A percentile compares a stretch with the other conserved stretches of the same genome.
phyloP scores from a whole-genome alignment of 2,329 filamentous ascomycete species.

The Colletotrichum sp. region DNA sequence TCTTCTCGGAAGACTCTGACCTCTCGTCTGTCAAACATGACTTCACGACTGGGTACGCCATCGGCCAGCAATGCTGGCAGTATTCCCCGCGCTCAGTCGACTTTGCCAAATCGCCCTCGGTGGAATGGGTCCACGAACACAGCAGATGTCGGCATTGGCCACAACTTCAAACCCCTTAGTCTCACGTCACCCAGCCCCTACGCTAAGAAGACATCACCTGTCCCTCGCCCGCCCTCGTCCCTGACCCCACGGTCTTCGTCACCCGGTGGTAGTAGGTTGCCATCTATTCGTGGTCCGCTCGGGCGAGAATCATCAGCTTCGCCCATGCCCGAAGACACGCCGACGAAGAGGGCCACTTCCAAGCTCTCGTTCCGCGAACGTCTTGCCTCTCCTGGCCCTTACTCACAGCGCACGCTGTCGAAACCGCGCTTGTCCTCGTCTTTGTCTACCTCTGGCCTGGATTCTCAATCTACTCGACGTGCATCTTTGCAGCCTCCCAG shows the following conservation, averaged over 20 bases:
- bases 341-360: conserved; percentile 47
- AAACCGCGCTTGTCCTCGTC: conserved; percentile 51
- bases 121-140: conserved; percentile 77
- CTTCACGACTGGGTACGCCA: conserved; percentile 53
- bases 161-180: conserved; percentile 69
- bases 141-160: conserved; percentile 67
- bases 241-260: conserved; percentile 42
- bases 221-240: conserved; percentile 46
- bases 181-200: conserved; percentile 66
- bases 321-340: conserved; percentile 49
- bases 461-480: conserved; percentile 44
- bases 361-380: conserved; percentile 61
- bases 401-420: conserved; percentile 48
- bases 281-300: conserved; percentile 53
- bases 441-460: conserved; percentile 46
- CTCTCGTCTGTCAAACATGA: conserved; percentile 51
- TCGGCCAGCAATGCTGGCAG: conserved; percentile 32
- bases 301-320: conserved; percentile 53
- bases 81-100: conserved; percentile 49
- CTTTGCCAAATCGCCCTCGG: conserved; percentile 64
- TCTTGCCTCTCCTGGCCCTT: conserved; percentile 53
- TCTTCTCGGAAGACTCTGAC: conserved; percentile 45
- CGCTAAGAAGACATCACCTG: conserved; percentile 48
- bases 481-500: conserved; percentile 58
- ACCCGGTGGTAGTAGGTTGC: conserved; percentile 50